Conservation (phyloP, 2,329 filamentous ascomycete species). For the Neospermospora avenae region DNA sequence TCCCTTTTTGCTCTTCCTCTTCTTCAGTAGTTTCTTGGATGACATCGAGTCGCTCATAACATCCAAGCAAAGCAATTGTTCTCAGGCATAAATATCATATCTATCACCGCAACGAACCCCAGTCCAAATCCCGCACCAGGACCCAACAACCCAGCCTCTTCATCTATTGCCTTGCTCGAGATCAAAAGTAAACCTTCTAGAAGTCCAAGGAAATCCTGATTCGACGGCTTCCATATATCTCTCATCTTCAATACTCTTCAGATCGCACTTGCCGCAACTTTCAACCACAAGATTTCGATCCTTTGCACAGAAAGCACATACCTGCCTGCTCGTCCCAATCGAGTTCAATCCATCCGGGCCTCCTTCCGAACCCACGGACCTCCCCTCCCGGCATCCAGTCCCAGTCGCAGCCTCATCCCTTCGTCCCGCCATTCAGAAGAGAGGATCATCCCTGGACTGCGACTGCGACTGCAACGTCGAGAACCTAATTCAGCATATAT, state of each 20-base stretch:
- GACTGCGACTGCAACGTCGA: not conserved
- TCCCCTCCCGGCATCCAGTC: not conserved
- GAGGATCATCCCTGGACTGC: constrained; percentile 2
- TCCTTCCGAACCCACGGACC: constrained; percentile 1
- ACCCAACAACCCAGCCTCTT: not conserved
- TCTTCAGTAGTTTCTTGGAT: not conserved
- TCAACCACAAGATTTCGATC: not conserved
- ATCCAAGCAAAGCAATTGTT: not conserved
- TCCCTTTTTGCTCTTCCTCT: not conserved
- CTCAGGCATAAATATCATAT: not conserved
- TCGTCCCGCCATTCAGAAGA: not conserved
- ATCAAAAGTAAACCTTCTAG: not conserved
- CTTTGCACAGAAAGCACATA: too few relatives aligned
- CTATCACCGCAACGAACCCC: not conserved
- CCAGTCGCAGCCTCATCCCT: not conserved
- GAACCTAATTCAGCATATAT: not conserved
- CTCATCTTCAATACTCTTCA: not conserved
- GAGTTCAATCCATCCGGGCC: not conserved
- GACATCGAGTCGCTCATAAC: not conserved
- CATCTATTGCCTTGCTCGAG: not conserved
- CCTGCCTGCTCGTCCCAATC: too few relatives aligned
- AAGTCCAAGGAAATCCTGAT: not conserved
- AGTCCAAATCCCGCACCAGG: not conserved
- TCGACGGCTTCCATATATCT: not conserved
- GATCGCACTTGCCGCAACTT: not conserved